Percentiles rank a stretch among this genome's conserved stretches.
Evolutionary conservation across 129 eudicot genomes (phyloP).

Genomic region (Flaveria trinervia): DNA sequence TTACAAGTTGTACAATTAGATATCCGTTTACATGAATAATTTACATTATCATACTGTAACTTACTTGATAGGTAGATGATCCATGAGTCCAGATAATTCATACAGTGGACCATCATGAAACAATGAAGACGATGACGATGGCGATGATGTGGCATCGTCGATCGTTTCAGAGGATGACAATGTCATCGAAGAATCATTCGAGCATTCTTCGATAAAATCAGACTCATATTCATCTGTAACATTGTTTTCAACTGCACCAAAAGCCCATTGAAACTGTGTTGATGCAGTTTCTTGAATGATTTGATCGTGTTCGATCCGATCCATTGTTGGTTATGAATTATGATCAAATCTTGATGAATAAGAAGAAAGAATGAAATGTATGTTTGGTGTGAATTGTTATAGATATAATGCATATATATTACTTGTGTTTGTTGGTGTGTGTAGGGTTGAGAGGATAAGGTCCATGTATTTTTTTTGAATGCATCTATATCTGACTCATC

Average conservation of each 20-base stretch:
- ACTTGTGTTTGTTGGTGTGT: not conserved
- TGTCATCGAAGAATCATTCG: constrained; percentile 14
- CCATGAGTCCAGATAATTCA: constrained; percentile 76
- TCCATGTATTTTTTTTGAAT: constrained; percentile 37
- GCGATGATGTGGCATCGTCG: constrained; percentile 39
- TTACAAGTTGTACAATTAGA: constrained; percentile 5
- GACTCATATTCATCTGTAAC: not conserved
- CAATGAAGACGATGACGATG: constrained; percentile 4
- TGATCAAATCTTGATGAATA: constrained; percentile 18
- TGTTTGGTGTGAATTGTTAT: not conserved
- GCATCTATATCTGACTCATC: constrained; percentile 62
- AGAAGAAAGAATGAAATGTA: constrained; percentile 1
- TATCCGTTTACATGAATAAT: too few relatives aligned
- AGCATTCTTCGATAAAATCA: constrained; percentile 32
- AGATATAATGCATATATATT: constrained; percentile 1
- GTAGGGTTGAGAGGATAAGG: constrained; percentile 38
- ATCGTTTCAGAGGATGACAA: constrained; percentile 31
- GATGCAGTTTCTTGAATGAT: constrained; percentile 18
- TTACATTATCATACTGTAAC: not conserved
- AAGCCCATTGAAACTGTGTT: constrained; percentile 28
- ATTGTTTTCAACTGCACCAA: constrained; percentile 18
- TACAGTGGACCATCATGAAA: constrained; percentile 53
- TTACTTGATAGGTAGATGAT: constrained; percentile 77
- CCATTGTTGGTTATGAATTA: constrained; percentile 25
- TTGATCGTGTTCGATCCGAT: constrained; percentile 18